Evolutionary conservation across 176 grass and related monocot genomes (phyloP).

Genomic region (Hordeum marinum): DNA sequence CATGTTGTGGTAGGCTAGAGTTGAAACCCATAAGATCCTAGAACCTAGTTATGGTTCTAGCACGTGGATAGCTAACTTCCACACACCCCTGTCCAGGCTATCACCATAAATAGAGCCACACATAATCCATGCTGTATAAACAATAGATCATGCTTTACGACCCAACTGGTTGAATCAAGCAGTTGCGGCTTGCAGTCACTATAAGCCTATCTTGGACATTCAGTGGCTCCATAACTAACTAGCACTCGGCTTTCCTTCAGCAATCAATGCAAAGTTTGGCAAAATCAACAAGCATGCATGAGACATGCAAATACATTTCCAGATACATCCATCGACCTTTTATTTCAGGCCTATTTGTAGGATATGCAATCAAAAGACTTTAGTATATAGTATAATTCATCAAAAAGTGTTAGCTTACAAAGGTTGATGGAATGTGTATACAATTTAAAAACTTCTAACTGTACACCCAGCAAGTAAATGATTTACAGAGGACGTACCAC

Average conservation of each 20-base stretch:
- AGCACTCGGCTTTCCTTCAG: neutral
- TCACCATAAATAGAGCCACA: neutral
- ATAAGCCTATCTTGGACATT: neutral
- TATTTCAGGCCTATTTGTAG: neutral
- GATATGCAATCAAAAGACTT: neutral
- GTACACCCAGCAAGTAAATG: neutral
- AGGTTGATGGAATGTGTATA: neutral
- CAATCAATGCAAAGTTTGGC: neutral
- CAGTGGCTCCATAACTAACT: neutral
- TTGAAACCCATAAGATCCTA: too few species aligned
- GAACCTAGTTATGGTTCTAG: too few species aligned
- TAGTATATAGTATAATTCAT: neutral
- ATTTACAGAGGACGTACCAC: slow-evolving; percentile 55
- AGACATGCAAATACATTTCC: neutral
- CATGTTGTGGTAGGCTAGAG: too few species aligned
- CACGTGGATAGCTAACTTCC: too few species aligned
- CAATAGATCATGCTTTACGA: neutral
- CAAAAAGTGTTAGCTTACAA: neutral
- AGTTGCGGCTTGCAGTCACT: neutral
- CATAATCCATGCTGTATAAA: neutral
- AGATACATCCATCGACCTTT: neutral
- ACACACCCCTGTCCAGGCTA: too few species aligned
- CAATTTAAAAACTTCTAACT: neutral
- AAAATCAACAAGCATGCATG: neutral
- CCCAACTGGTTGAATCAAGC: neutral